These are phyloP conservation scores for Paragyromitra xinjiangensis DNA, from an alignment of 495 filamentous ascomycete genomes.

Conservation along the genomic window DNA sequence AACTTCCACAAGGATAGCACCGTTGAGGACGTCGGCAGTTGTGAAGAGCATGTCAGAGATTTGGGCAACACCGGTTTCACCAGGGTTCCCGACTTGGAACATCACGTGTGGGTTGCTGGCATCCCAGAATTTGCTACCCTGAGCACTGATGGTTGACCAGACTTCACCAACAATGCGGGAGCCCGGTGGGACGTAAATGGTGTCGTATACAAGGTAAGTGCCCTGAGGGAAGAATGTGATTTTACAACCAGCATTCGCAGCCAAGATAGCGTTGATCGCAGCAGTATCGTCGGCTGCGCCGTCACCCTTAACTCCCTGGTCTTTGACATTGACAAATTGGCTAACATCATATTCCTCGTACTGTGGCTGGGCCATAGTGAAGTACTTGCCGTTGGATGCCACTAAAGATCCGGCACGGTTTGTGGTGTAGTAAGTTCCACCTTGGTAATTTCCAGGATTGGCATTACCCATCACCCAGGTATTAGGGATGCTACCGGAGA, in stretches of 20 bases:
- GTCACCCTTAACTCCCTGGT: slow-evolving; percentile 80
- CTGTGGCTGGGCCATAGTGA: slow-evolving; percentile 68
- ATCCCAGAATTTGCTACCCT: slow-evolving; percentile 68
- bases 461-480: slow-evolving; percentile 63
- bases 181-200: slow-evolving; percentile 78
- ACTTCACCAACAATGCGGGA: slow-evolving; percentile 83
- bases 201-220: slow-evolving; percentile 75
- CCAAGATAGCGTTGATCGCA: slow-evolving; percentile 84
- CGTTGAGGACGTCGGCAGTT: slow-evolving; percentile 70
- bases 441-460: slow-evolving; percentile 66
- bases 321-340: slow-evolving; percentile 87
- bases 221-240: slow-evolving; percentile 81
- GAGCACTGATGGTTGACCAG: slow-evolving; percentile 74
- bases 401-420: slow-evolving; percentile 61
- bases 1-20: slow-evolving; percentile 78
- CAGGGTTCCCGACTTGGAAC: slow-evolving; percentile 68
- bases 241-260: slow-evolving; percentile 80
- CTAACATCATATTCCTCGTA: slow-evolving; percentile 74
- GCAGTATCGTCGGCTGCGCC: slow-evolving; percentile 83
- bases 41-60: slow-evolving; percentile 66
- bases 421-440: slow-evolving; percentile 61
- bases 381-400: slow-evolving; percentile 60
- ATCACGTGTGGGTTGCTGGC: slow-evolving; percentile 71
- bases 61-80: slow-evolving; percentile 66
- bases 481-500: slow-evolving; percentile 62